These are phyloP conservation scores for Rhynchosporium graminicola DNA, from an alignment of 2,329 filamentous ascomycete species.

Conservation along the genomic window DNA sequence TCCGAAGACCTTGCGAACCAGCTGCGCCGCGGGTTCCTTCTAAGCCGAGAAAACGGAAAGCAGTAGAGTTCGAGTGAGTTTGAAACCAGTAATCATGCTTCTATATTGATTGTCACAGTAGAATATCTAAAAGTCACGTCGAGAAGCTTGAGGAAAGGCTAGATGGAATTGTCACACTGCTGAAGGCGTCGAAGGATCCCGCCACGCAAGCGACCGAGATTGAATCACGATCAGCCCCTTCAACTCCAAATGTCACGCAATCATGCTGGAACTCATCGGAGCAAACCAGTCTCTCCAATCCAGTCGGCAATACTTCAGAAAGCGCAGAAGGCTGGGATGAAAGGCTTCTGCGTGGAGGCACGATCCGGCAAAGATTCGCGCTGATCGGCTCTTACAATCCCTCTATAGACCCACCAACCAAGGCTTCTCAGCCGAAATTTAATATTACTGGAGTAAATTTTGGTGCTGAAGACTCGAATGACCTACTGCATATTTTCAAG, in stretches of 20 bases:
- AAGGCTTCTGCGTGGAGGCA: conserved; percentile 13
- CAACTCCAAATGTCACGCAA: neutral
- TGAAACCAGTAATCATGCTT: neutral
- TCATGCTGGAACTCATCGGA: neutral
- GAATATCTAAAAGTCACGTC: conserved; percentile 21
- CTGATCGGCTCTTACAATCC: conserved; percentile 3
- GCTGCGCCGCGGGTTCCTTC: conserved; percentile 13
- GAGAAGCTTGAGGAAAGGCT: conserved; percentile 32
- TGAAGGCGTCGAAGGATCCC: conserved; percentile 21
- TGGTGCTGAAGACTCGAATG: conserved; percentile 20
- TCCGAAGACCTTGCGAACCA: conserved; percentile 27
- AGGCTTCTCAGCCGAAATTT: neutral
- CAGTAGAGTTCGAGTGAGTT: conserved; percentile 17
- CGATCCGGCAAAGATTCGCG: conserved; percentile 13
- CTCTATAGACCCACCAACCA: neutral
- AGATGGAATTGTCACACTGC: conserved; percentile 27
- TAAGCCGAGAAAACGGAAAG: conserved; percentile 21
- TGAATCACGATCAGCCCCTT: neutral
- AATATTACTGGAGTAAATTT: conserved; percentile 12
- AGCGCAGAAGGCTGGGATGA: conserved; percentile 19
- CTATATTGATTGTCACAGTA: conserved; percentile 12
- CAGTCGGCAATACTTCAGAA: neutral
- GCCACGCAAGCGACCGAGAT: neutral
- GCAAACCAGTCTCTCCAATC: neutral
- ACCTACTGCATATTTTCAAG: conserved; percentile 24